A percentile compares a stretch with the other conserved stretches of the same genome.
These are phyloP conservation scores for Pichia deserticola DNA, from an alignment of 805 yeast species.

Conservation along the genomic window DNA sequence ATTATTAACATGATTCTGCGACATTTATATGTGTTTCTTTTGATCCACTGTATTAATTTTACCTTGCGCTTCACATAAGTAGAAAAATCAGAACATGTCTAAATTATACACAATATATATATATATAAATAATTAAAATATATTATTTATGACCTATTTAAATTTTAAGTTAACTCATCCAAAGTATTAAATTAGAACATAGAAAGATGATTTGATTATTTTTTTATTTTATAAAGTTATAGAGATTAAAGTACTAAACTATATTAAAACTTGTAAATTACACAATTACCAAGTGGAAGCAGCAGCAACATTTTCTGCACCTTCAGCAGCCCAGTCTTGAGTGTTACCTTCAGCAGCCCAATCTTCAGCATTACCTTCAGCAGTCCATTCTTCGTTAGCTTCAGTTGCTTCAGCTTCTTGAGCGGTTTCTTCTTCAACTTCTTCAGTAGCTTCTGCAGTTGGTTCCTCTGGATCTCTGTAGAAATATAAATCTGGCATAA, in stretches of 20 bases:
- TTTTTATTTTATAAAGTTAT: constrained; percentile 7
- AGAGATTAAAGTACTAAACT: constrained; percentile 5
- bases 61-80: no score
- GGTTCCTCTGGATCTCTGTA: constrained; percentile 99
- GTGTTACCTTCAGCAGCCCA: constrained; percentile 51
- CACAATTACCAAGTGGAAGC: constrained; percentile 28
- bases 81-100: no score
- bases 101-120: no score
- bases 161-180: no score
- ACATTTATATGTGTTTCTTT: no score
- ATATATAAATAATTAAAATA: no score
- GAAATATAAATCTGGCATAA: constrained; percentile 99
- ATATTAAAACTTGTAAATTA: constrained; percentile 13
- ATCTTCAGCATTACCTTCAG: constrained; percentile 42
- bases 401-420: constrained; percentile 57
- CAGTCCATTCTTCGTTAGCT: constrained; percentile 38
- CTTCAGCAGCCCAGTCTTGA: constrained; percentile 37
- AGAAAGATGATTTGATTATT: constrained; percentile 13
- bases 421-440: constrained; percentile 55
- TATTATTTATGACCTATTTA: no score
- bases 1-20: no score
- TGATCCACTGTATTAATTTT: no score
- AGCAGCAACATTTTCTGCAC: constrained; percentile 18
- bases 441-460: constrained; percentile 64
- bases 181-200: constrained; percentile 1